Percentiles rank a stretch among this genome's conserved stretches.
Conservation (phyloP, 805 yeast genomes). For the Sungouiella thailandica region DNA sequence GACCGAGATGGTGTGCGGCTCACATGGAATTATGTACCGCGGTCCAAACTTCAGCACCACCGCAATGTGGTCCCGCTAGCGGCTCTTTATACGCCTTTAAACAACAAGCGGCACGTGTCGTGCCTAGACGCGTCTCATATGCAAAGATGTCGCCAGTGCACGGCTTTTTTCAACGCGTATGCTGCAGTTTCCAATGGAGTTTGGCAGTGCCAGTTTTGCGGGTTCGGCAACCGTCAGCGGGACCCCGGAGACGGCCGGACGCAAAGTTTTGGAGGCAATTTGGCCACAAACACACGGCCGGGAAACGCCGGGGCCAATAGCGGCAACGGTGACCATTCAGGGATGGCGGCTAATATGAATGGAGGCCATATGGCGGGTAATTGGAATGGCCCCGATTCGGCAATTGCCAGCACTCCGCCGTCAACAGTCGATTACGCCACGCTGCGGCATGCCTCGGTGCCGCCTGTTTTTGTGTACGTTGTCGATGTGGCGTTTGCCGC, state of each 20-base stretch:
- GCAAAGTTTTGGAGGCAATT: slow-evolving; percentile 28
- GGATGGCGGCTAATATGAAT: too few species aligned
- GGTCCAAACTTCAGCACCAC: slow-evolving; percentile 47
- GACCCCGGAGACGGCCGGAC: too few species aligned
- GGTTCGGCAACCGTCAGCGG: slow-evolving; percentile 39
- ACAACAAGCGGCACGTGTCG: slow-evolving; percentile 35
- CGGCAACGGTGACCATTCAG: too few species aligned
- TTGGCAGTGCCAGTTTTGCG: slow-evolving; percentile 60
- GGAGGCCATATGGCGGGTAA: too few species aligned
- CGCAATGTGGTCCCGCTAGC: slow-evolving; percentile 53
- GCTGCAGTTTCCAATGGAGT: slow-evolving; percentile 28
- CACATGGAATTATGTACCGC: slow-evolving; percentile 66
- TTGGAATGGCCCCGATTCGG: too few species aligned
- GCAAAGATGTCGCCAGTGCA: slow-evolving; percentile 49
- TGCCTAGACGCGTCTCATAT: slow-evolving; percentile 38
- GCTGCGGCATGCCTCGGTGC: slow-evolving; percentile 33
- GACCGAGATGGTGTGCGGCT: slow-evolving; percentile 71
- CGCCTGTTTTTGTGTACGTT: slow-evolving; percentile 48
- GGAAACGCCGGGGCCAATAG: too few species aligned
- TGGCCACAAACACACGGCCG: slow-evolving; percentile 23
- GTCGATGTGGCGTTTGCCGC: slow-evolving; percentile 53
- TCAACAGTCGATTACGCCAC: slow-evolving; percentile 51
- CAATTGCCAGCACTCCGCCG: too few species aligned
- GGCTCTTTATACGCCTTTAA: slow-evolving; percentile 55
- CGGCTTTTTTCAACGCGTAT: slow-evolving; percentile 51